Conservation (phyloP, 306 rosid genomes). For the Quercus agrifolia region DNA sequence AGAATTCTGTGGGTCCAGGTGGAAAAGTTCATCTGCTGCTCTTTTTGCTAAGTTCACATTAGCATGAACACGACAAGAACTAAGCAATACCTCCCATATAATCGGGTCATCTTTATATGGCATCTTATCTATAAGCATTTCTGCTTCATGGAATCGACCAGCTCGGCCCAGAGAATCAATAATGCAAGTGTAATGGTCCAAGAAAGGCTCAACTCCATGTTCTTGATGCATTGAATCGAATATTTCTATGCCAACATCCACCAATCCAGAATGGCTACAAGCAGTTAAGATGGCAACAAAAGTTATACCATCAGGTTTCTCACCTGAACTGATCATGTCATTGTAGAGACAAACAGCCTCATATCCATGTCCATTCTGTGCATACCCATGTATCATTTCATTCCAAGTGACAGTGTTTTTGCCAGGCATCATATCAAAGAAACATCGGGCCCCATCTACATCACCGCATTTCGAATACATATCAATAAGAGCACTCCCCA, state of each 20-base stretch:
- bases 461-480: constrained; percentile 80
- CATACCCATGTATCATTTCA: constrained; percentile 83
- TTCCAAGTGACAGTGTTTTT: constrained; percentile 72
- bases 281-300: constrained; percentile 66
- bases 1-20: constrained; percentile 51
- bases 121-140: constrained; percentile 53
- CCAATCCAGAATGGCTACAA: constrained; percentile 80
- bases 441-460: constrained; percentile 42
- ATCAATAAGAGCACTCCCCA: constrained; percentile 68
- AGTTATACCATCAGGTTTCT: constrained; percentile 61
- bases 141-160: constrained; percentile 63
- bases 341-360: constrained; percentile 59
- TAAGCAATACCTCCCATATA: constrained; percentile 84
- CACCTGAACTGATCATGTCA: constrained; percentile 52
- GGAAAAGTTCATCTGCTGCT: constrained; percentile 66
- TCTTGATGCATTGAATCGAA: constrained; percentile 57
- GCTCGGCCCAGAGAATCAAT: constrained; percentile 73
- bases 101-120: constrained; percentile 69
- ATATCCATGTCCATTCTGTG: constrained; percentile 65
- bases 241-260: constrained; percentile 61
- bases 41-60: constrained; percentile 60
- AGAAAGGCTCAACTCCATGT: constrained; percentile 44
- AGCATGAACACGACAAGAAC: constrained; percentile 66
- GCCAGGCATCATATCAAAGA: constrained; percentile 46
- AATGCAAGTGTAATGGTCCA: constrained; percentile 73